phyloP scores from a whole-genome alignment of 257 asterid genomes.

The Linaria vulgaris region DNA sequence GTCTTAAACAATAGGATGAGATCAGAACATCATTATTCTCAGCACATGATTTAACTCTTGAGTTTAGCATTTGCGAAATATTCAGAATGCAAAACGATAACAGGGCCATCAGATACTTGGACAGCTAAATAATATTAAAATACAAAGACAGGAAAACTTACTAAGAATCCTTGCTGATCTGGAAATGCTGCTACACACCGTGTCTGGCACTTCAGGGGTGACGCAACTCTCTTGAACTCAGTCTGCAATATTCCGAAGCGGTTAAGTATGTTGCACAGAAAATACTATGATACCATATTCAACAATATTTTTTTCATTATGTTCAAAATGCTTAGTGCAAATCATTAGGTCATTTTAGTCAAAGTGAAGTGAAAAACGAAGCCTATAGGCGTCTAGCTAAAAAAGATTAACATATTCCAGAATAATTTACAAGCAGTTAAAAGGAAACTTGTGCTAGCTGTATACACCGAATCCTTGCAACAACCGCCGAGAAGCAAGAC shows the following conservation, averaged over 20 bases:
- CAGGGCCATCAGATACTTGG: slow-evolving; percentile 2
- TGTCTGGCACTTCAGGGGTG: slow-evolving; percentile 94
- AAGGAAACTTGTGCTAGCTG: background rate
- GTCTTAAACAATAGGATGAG: too few relatives aligned
- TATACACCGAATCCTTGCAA: too few relatives aligned
- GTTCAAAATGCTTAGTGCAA: slow-evolving; percentile 4
- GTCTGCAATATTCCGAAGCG: slow-evolving; percentile 43
- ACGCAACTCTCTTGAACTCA: slow-evolving; percentile 81
- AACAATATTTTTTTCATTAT: background rate
- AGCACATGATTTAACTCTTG: too few relatives aligned
- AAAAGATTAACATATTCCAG: slow-evolving; percentile 5
- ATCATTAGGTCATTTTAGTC: slow-evolving; percentile 7
- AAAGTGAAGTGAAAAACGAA: slow-evolving; percentile 5
- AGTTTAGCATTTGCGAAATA: too few relatives aligned
- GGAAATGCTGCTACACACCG: slow-evolving; percentile 98
- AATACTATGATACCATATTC: background rate
- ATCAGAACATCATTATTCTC: too few relatives aligned
- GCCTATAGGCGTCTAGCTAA: background rate
- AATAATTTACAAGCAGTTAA: background rate
- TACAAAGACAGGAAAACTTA: slow-evolving; percentile 37
- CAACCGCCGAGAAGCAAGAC: too few relatives aligned
- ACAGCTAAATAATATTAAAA: background rate
- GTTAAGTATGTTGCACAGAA: slow-evolving; percentile 23
- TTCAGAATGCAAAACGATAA: slow-evolving; percentile 1
- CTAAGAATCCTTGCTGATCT: slow-evolving; percentile 95